These are phyloP conservation scores for Fraxinus pennsylvanica DNA, from an alignment of 257 asterid species.

Conservation along the genomic window DNA sequence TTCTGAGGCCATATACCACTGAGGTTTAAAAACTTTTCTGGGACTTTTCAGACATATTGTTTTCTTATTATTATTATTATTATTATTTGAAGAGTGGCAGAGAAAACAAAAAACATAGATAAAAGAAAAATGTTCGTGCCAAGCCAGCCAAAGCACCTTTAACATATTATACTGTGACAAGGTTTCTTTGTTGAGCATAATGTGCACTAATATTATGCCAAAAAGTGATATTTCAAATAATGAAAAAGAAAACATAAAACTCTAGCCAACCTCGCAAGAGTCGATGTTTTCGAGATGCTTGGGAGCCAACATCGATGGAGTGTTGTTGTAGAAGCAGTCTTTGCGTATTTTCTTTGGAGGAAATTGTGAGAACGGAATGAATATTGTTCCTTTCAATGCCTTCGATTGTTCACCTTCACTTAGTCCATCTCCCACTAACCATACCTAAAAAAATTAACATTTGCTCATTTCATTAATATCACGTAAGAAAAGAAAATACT, in stretches of 20 bases:
- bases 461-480: not conserved
- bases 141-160: too few species aligned
- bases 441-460: conserved; percentile 18
- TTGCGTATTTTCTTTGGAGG: conserved; percentile 42
- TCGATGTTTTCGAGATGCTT: conserved; percentile 38
- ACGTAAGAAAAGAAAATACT: not conserved
- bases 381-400: conserved; percentile 44
- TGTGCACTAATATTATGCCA: not conserved
- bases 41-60: not conserved
- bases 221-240: not conserved
- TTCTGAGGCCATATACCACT: not conserved
- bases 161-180: too few species aligned
- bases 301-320: conserved; percentile 48
- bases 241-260: not conserved
- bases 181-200: not conserved
- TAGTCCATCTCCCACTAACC: conserved; percentile 44
- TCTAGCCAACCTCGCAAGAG: conserved; percentile 47
- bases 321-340: conserved; percentile 37
- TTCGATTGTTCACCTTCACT: conserved; percentile 34
- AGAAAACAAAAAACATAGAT: not conserved
- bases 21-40: not conserved
- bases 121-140: not conserved
- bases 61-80: too few species aligned
- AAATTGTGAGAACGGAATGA: conserved; percentile 43
- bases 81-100: not conserved